Base-by-base conservation (phyloP, 148 eudicot genomes). In the Persicaria maculosa region DNA sequence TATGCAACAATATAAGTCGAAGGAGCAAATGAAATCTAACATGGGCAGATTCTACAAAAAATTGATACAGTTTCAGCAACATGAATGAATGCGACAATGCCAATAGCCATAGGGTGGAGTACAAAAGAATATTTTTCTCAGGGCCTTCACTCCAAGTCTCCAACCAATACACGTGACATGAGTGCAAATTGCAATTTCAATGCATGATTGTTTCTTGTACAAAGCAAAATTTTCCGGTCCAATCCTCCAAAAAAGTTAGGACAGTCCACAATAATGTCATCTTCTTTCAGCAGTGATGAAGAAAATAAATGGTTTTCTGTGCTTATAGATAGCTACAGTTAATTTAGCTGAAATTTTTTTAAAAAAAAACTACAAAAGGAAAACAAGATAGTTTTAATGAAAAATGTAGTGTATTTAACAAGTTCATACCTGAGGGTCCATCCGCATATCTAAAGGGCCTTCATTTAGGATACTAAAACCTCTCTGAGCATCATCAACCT, bases 361-460 rank as follows among this genome's bases (percentile, higher is more conserved):
- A 64, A 64, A 36, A 5, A 19, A 25, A 57, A 57, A 57, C 62
- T 19, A 57, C 9, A 57, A 2, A 19, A 55, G 31, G 11, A 2
- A n/a, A 19, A 57, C 31, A 6, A 19, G 9, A 57, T 0, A 0
- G 45, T 46, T 36, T 65, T 14, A 65, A 65, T 65, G 46, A 65
- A 40, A 11, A 31, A 15, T 65, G 16, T 17, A 40, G 70, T 65
- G 47, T 5, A 8, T 9, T 65, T 36, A 65, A 36, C 46, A 59
- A 15, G 46, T 65, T 40, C 70, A 65, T 83, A 94, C 98, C 96
- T 82, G 81, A 55, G 98, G 93, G 83, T 92, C 84, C 98, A 95
- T 95, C 74, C 98, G 86, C 98, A 92, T 92, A 80, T 95, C 98
- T 54, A 95, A 87, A 69, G 97, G 98, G 72, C 98, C 97, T 75